Evolutionary conservation across 2,329 filamentous ascomycete genomes (phyloP), one percentile per base, ranked within the genome.

Genomic region (Fusarium poae): DNA sequence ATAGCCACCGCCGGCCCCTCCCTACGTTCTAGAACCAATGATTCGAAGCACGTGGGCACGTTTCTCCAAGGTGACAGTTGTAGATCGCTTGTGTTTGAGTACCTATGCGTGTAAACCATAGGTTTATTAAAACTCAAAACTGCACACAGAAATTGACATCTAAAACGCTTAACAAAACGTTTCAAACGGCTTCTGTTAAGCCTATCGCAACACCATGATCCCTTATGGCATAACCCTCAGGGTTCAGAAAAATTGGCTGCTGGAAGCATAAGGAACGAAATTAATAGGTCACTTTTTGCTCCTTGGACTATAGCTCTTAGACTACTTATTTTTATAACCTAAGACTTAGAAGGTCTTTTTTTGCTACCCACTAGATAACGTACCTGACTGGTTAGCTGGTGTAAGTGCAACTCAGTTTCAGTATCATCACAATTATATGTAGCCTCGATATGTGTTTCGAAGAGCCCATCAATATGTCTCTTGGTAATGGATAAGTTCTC

Each of bases 11-110:
- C 12, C 23, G 48, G 32, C 48, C 32, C 48, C 32, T 37, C 32
- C 18, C 18, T 23, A 52, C 34, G 61, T 51, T 57, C 66, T 16
- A 51, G 63, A 66, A 64, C 72, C 73, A 72, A 73, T 63, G 39
- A 57, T 70, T 68, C 6, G 51, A 63, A 54, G 72, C 74, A 76
- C 74, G 74, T 76, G 73, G 74, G 71, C 59, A 54, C 25, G 18
- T 34, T 42, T 51, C 37, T 60, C 23, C 23, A 37, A 20, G 29
- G 37, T 16, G 30, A 45, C 23, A 34, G 27, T 25, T 18, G 12
- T 27, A 27, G 18, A 39, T 16, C 35, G 6, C 11, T 39, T 20
- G n/a, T 44, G 18, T 6, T 29, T 16, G 18, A 20, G 25, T 44
- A 29, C 5, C 25, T 5, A 25, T 4, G 25, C 7, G 27, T 25